A percentile compares a stretch with the other conserved stretches of the same genome.
Evolutionary conservation across 2,329 filamentous ascomycete genomes (phyloP).

Genomic region (Gliomastix tumulicola): DNA sequence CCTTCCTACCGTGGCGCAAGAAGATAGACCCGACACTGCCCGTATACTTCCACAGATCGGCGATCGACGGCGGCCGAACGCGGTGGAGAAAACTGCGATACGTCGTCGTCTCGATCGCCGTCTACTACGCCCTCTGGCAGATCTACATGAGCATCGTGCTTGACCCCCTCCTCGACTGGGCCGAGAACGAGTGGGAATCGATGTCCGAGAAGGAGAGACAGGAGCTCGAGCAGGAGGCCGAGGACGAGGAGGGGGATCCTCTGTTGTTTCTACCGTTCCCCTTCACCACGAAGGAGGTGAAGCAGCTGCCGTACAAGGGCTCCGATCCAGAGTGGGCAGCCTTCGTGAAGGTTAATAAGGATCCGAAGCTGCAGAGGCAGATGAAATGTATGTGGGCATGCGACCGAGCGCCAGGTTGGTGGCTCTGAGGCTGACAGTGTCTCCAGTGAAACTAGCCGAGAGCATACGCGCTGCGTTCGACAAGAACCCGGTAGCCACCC

Average conservation of each 20-base stretch:
- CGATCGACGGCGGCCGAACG: not conserved
- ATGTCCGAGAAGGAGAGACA: slow-evolving; percentile 35
- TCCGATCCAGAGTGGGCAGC: slow-evolving; percentile 57
- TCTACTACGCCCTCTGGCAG: slow-evolving; percentile 29
- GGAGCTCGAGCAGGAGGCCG: slow-evolving; percentile 29
- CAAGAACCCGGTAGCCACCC: slow-evolving; percentile 31
- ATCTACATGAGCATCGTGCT: slow-evolving; percentile 39
- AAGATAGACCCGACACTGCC: slow-evolving; percentile 14
- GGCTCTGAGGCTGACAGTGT: not conserved
- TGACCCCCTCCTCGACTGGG: slow-evolving; percentile 32
- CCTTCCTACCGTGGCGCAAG: slow-evolving; percentile 23
- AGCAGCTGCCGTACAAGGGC: slow-evolving; percentile 43
- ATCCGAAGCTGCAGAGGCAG: slow-evolving; percentile 36
- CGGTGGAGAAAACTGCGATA: slow-evolving; percentile 1
- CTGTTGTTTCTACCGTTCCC: slow-evolving; percentile 55
- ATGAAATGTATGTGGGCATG: slow-evolving; percentile 35
- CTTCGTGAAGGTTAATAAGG: slow-evolving; percentile 51
- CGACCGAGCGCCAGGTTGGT: not conserved
- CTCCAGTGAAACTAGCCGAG: slow-evolving; percentile 27
- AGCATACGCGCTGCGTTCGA: slow-evolving; percentile 27
- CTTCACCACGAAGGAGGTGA: slow-evolving; percentile 43
- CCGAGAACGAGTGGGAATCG: slow-evolving; percentile 32
- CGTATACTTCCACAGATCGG: slow-evolving; percentile 20
- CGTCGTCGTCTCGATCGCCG: slow-evolving; percentile 19
- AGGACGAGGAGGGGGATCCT: slow-evolving; percentile 35